Evolutionary conservation across 805 yeast species (phyloP), one percentile per base, ranked within the genome.

Genomic region (Lipomyces kockii): DNA sequence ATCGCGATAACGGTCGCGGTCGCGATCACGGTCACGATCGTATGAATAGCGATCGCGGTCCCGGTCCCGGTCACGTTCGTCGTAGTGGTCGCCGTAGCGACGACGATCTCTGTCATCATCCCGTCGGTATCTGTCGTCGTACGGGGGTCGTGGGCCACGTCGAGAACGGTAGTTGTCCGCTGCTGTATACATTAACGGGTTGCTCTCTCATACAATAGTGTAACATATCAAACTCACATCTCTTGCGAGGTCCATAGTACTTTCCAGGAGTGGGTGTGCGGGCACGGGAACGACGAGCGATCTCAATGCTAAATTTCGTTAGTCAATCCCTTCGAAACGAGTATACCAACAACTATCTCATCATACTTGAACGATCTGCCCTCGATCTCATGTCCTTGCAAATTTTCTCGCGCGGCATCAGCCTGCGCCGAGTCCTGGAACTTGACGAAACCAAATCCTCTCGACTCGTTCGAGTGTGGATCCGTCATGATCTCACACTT

Each of bases 371-470:
- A 78, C 3, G 83, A 76, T 58, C 80, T 76, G 32, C 82, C 82
- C 17, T 81, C 83, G 6, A 83, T 64, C 5, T 78, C 74, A 5
- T 74, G 70, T 3, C 86, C 85, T 67, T 80, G 79, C 79, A 84
- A 80, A 58, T 78, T 82, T 35, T 73, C 75, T 11, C 82, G 72
- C 0, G 86, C 87, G n/a, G 78, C 78, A 62, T 79, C 81, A 64
- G 85, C 85, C 2, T 76, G 77, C 12, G 77, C 81, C 17, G 76
- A 75, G 17, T 78, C 75, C 58, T 70, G 75, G 74, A 84, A 83
- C 61, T 83, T 78, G 34, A 84, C 83, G 68, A 85, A 85, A 2
- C 87, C 88, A 74, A 83, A 84, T 0, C 87, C 87, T 66, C 84
- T 80, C 11, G 85, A 78, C 46, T 76, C 80, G 2, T 80, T 77